phyloP scores from a whole-genome alignment of 2,329 filamentous ascomycete species.

The Ophiostoma australiae region DNA sequence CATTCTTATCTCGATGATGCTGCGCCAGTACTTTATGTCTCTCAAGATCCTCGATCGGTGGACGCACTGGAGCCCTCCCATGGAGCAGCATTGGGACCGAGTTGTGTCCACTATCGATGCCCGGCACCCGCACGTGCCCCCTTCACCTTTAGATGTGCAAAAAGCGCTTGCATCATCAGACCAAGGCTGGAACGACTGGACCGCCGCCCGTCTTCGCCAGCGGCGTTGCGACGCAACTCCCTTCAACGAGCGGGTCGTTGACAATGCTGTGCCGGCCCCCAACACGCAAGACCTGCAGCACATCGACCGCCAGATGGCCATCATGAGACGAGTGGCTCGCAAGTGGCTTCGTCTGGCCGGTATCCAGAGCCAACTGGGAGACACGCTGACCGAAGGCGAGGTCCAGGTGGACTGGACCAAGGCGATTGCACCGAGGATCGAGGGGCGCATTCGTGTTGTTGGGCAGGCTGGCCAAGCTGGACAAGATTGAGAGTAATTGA shows the following conservation, averaged over 20 bases:
- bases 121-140: slow-evolving; percentile 44
- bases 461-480: slow-evolving; percentile 28
- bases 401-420: slow-evolving; percentile 69
- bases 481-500: background rate
- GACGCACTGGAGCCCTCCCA: slow-evolving; percentile 61
- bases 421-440: slow-evolving; percentile 70
- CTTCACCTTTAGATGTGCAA: background rate
- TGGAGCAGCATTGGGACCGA: slow-evolving; percentile 60
- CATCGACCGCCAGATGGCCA: slow-evolving; percentile 46
- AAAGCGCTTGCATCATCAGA: background rate
- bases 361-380: slow-evolving; percentile 50
- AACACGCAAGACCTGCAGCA: slow-evolving; percentile 41
- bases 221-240: slow-evolving; percentile 35
- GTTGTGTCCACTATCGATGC: slow-evolving; percentile 59
- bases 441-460: slow-evolving; percentile 64
- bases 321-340: slow-evolving; percentile 63
- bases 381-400: slow-evolving; percentile 55
- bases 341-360: slow-evolving; percentile 70
- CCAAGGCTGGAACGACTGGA: slow-evolving; percentile 37
- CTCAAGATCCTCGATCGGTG: slow-evolving; percentile 76
- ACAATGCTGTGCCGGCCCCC: slow-evolving; percentile 35
- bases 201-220: slow-evolving; percentile 36
- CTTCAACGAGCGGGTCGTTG: slow-evolving; percentile 44
- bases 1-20: slow-evolving; percentile 76
- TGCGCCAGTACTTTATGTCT: slow-evolving; percentile 87